Conservation (phyloP, 768 basidiomycete genomes). For the Thelephora ganbajun region DNA sequence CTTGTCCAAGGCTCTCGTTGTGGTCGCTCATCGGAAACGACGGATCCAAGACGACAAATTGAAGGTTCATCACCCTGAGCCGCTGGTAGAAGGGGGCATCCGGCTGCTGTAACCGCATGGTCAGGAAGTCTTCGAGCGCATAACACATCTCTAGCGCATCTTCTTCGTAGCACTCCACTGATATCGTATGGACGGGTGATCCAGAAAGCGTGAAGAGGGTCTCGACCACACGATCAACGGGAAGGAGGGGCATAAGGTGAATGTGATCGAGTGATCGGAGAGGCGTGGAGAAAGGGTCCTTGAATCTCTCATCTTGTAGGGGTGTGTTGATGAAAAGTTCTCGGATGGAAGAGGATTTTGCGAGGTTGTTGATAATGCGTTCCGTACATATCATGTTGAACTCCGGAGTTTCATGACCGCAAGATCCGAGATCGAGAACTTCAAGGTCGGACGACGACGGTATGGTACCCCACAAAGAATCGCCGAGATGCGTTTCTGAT, state of each 20-base stretch:
- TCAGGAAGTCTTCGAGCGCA: conserved; percentile 43
- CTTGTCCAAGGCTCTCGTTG: background rate
- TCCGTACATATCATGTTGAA: conserved; percentile 42
- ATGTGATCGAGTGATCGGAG: conserved; percentile 37
- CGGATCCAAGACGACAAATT: background rate
- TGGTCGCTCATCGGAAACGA: background rate
- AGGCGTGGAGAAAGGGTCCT: conserved; percentile 28
- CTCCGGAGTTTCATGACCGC: conserved; percentile 36
- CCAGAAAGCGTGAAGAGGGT: conserved; percentile 44
- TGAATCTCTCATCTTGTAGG: conserved; percentile 26
- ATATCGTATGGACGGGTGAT: conserved; percentile 43
- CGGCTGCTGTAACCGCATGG: conserved; percentile 32
- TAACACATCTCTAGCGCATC: conserved; percentile 48
- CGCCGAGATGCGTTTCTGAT: conserved; percentile 60
- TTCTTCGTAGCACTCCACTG: conserved; percentile 46
- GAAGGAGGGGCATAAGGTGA: conserved; percentile 49
- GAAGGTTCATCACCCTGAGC: conserved; percentile 33
- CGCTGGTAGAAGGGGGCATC: conserved; percentile 33
- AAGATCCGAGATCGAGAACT: conserved; percentile 40
- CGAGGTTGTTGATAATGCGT: conserved; percentile 47
- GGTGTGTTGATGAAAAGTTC: conserved; percentile 37
- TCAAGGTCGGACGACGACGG: conserved; percentile 37
- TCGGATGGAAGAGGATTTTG: conserved; percentile 27
- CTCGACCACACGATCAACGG: conserved; percentile 43
- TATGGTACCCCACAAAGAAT: conserved; percentile 39